These are phyloP conservation scores for Vigna trinervia DNA, from an alignment of 306 rosid species.

Conservation along the genomic window DNA sequence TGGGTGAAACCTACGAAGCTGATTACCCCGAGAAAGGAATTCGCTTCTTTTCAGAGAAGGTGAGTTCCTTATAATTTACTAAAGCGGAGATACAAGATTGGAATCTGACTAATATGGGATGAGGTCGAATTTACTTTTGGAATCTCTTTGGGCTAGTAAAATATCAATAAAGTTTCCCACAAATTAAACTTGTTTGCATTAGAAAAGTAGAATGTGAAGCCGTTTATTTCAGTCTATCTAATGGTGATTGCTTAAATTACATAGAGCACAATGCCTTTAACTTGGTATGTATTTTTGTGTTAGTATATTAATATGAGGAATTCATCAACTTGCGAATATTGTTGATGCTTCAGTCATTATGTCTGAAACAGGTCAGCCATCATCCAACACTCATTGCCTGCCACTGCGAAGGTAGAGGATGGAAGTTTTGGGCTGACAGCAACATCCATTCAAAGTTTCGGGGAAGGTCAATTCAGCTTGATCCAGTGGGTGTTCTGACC, in stretches of 20 bases:
- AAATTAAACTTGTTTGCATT: neutral
- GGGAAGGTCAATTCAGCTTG: slow-evolving; percentile 97
- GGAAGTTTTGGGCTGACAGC: slow-evolving; percentile 99
- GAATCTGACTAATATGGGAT: neutral
- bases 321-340: neutral
- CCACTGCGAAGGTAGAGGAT: slow-evolving; percentile 98
- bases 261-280: too few species aligned
- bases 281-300: neutral
- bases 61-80: slow-evolving; percentile 43
- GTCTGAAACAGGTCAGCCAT: slow-evolving; percentile 87
- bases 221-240: neutral
- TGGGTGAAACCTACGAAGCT: slow-evolving; percentile 99
- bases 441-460: slow-evolving; percentile 93
- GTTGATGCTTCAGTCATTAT: slow-evolving; percentile 14
- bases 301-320: neutral
- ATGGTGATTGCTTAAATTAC: neutral
- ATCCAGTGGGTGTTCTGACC: slow-evolving; percentile 86
- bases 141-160: neutral
- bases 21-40: slow-evolving; percentile 92
- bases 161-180: neutral
- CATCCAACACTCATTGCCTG: slow-evolving; percentile 97
- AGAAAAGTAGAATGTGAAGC: neutral
- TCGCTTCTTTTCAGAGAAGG: slow-evolving; percentile 99
- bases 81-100: slow-evolving; percentile 16
- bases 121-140: slow-evolving; percentile 2